phyloP scores from a whole-genome alignment of 257 asterid species.

The Datura wrightii region DNA sequence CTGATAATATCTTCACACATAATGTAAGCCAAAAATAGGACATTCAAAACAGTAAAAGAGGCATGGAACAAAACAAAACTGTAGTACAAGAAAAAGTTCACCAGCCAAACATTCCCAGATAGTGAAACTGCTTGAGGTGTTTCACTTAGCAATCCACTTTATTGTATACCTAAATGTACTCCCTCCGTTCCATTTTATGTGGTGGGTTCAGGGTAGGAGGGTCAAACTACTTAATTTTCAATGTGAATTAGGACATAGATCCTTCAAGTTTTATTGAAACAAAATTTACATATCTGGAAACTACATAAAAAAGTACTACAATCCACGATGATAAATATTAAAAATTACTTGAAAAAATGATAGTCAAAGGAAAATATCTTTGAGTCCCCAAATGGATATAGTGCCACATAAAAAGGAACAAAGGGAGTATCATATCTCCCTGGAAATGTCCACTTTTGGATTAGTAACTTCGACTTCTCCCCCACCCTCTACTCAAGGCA shows the following conservation, averaged over 20 bases:
- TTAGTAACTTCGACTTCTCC: background rate
- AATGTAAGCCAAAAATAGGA: background rate
- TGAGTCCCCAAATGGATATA: background rate
- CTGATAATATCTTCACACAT: background rate
- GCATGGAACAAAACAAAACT: background rate
- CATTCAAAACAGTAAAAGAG: background rate
- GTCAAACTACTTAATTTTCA: background rate
- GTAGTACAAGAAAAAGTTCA: background rate
- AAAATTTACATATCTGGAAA: background rate
- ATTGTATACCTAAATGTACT: background rate
- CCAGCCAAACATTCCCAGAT: background rate
- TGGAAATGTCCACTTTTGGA: background rate
- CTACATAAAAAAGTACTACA: background rate
- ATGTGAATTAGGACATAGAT: background rate
- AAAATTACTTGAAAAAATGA: background rate
- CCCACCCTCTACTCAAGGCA: background rate
- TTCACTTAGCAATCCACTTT: background rate
- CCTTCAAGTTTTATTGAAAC: background rate
- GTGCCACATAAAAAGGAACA: background rate
- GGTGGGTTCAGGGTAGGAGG: background rate
- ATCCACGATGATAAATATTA: background rate
- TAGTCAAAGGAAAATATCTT: background rate
- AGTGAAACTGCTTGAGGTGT: background rate
- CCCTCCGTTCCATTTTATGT: background rate
- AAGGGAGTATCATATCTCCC: background rate